Evolutionary conservation across 345 rosid species (phyloP).

Genomic region (Hibiscus syriacus): DNA sequence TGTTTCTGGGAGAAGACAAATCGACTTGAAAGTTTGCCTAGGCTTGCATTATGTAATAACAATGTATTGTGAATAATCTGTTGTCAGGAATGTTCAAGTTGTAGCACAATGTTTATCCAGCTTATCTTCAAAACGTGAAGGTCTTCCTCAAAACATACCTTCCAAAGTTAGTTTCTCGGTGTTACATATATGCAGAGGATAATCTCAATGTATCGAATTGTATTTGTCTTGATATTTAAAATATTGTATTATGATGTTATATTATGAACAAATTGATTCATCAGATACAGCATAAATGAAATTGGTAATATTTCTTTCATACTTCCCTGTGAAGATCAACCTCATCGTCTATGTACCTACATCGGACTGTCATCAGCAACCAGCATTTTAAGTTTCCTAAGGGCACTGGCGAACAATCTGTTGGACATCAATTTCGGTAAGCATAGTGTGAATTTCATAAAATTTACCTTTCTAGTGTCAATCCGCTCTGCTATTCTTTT

Average conservation of each 20-base stretch:
- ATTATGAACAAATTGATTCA: background rate
- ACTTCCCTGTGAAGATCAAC: background rate
- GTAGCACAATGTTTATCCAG: conserved; percentile 10
- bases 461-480: background rate
- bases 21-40: background rate
- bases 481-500: background rate
- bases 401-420: background rate
- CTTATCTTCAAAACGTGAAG: background rate
- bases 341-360: background rate
- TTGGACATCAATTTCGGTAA: background rate
- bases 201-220: background rate
- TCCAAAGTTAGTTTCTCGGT: background rate
- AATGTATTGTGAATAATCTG: conserved; percentile 5
- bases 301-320: background rate
- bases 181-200: background rate
- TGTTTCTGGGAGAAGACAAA: background rate
- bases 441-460: background rate
- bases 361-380: background rate
- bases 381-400: background rate
- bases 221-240: background rate
- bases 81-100: conserved; percentile 31
- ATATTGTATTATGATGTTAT: background rate
- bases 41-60: background rate
- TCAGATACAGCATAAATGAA: too few relatives aligned
- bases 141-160: background rate